phyloP scores from a whole-genome alignment of 176 grass and related monocot species.

The Aegilops longissima region DNA sequence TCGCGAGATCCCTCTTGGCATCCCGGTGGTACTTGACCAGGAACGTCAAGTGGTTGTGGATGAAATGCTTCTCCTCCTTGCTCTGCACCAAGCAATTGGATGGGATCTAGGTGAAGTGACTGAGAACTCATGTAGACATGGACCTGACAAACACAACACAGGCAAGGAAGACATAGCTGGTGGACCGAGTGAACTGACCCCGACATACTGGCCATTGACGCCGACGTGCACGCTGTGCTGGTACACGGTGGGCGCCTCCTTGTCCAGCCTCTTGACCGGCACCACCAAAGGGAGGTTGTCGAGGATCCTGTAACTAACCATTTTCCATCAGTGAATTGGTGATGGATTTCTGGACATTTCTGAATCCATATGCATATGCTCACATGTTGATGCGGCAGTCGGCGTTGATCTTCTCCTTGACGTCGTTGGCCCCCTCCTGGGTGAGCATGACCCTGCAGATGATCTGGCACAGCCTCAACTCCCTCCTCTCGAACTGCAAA shows the following conservation, averaged over 20 bases:
- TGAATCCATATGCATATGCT: not conserved
- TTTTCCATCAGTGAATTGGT: too few relatives aligned
- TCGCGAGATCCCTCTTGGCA: too few relatives aligned
- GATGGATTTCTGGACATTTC: not conserved
- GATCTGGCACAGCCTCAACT: conserved; percentile 79
- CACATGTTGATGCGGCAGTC: conserved; percentile 89
- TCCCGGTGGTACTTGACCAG: too few relatives aligned
- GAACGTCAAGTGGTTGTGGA: conserved; percentile 60
- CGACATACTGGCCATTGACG: conserved; percentile 70
- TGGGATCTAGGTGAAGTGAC: not conserved
- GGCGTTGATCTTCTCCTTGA: conserved; percentile 89
- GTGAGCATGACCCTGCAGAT: conserved; percentile 55
- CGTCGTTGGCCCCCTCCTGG: conserved; percentile 51
- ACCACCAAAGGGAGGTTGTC: conserved; percentile 90
- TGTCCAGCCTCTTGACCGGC: conserved; percentile 61
- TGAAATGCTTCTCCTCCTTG: conserved; percentile 85
- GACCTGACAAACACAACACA: too few relatives aligned
- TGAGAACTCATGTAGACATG: not conserved
- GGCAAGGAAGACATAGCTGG: not conserved
- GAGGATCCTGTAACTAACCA: conserved; percentile 56
- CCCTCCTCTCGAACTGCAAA: conserved; percentile 89
- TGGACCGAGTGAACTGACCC: conserved; percentile 33
- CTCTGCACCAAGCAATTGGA: conserved; percentile 45
- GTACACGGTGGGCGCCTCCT: conserved; percentile 53
- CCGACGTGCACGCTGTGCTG: conserved; percentile 84